These are phyloP conservation scores for Clavariopsis aquatica DNA, from an alignment of 495 filamentous ascomycete species.

Conservation along the genomic window DNA sequence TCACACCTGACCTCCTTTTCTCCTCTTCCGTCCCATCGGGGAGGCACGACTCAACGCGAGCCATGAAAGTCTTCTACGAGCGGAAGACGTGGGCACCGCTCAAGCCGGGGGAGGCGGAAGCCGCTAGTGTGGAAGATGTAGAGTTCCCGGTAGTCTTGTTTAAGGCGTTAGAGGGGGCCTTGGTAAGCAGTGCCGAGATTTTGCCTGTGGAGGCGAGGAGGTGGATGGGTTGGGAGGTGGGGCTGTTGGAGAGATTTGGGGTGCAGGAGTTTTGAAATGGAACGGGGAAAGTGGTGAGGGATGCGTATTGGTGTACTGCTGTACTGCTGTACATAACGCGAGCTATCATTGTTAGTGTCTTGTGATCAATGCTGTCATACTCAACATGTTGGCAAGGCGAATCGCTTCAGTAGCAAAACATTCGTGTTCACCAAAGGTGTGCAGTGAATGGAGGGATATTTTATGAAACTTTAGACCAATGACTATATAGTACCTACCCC, in stretches of 20 bases:
- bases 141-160: slow-evolving; percentile 19
- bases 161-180: slow-evolving; percentile 20
- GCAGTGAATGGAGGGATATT: no score
- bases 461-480: no score
- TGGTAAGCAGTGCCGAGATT: slow-evolving; percentile 30
- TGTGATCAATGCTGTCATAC: no score
- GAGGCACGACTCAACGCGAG: slow-evolving; percentile 36
- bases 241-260: slow-evolving; percentile 42
- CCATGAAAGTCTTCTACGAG: slow-evolving; percentile 44
- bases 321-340: no score
- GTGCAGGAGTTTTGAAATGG: no score
- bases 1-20: slow-evolving; percentile 43
- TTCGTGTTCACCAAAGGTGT: no score
- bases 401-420: no score
- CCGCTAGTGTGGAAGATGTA: slow-evolving; percentile 35
- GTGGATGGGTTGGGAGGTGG: slow-evolving; percentile 43
- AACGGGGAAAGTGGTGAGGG: no score
- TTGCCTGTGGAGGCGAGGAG: slow-evolving; percentile 38
- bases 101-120: slow-evolving; percentile 10
- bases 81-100: background rate
- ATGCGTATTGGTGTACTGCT: no score
- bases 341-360: no score
- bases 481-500: no score
- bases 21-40: slow-evolving; percentile 36
- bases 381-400: no score